Evolutionary conservation across 768 basidiomycete genomes (phyloP), one percentile per base, ranked within the genome.

Genomic region (Agrocybe praecox): DNA sequence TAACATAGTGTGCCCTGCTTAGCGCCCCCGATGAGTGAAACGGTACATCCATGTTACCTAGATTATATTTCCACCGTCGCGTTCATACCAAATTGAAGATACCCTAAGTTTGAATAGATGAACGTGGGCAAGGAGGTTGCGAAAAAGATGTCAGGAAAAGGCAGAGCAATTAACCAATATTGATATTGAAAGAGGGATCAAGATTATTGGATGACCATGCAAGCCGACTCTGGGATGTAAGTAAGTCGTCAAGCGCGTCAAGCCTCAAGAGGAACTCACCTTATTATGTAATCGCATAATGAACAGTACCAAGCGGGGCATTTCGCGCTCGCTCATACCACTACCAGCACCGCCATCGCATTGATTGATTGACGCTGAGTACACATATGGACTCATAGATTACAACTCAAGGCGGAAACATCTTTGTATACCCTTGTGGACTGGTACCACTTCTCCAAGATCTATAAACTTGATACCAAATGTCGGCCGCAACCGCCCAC

Each of bases 1-100:
- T 76, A 22, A 81, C 72, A 72, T 92, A 94, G 60, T 94, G 90
- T 2, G 83, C 77, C 59, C 89, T 81, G 73, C 81, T 89, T 58
- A 87, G 74, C 21, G 92, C 91, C 46, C 91, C 90, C 34, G 92
- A 94, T 9, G 87, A 87, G 46, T 80, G 74, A 70, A 89, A 93
- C 8, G 91, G 87, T 2, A 91, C 82, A 47, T 92, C 82, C 89
- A 92, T 91, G 49, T 59, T 58, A 43, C 18, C 26, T 29, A 9
- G 26, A 29, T 29, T 29, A 9, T 29, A 5, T 29, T 29, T 29
- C 26, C 26, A 9, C 26, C 26, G 26, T 29, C 26, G 26, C 26
- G 26, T 29, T 29, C 26, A 29, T 29, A 9, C 26, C 26, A 29
- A 29, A 5, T 5, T 29, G 26, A 29, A 9, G 5, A 29, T 4